Base-by-base conservation (phyloP, 768 basidiomycete species). In the Guyanaporus albipodus region DNA sequence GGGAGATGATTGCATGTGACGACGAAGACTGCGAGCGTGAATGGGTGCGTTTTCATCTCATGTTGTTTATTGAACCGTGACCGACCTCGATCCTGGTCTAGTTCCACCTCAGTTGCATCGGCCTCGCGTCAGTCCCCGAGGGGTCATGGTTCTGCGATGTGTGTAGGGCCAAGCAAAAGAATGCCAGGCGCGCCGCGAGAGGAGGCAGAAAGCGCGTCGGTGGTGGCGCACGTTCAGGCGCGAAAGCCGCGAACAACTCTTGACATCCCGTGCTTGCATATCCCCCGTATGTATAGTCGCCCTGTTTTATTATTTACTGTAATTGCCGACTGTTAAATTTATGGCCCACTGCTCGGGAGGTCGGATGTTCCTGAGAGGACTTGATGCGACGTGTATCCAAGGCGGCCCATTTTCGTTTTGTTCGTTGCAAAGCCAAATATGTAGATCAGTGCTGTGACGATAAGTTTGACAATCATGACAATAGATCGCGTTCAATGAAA, bases 1-100 rank as follows among this genome's bases (percentile, higher is more conserved):
- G 93, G 29, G 87, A 93, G 70, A 95, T 96, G 92, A 89, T 96
- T 57, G 92, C 84, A 19, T 96, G 92, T 64, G 92, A 96, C 64
- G 88, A 84, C 57, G 70, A 73, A 15, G 73, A 75, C 36, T 95
- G 92, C 69, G 81, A 84, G 56, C 73, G 75, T 48, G 91, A 94
- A 85, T 96, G 92, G 92, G 92, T 94, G 56, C 62, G 88, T 55
- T 37, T 45, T 44, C 42, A 43, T 28, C 43, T 54, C 36, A 44
- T 43, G 37, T 21, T 32, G 38, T 39, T 12, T 41, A 21, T 24
- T 15, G n/a, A 41, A 42, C 48, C n/a, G 10, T 17, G 18, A 22
- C 41, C 54, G 19, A 62, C 46, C 53, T 23, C 34, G 46, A 54
- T 24, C 46, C 34, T 38, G 45, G 6, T 14, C 41, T 57, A 92